Conservation (phyloP, 192 early-diverging fungal genomes). For the Cladochytrium replicatum region DNA sequence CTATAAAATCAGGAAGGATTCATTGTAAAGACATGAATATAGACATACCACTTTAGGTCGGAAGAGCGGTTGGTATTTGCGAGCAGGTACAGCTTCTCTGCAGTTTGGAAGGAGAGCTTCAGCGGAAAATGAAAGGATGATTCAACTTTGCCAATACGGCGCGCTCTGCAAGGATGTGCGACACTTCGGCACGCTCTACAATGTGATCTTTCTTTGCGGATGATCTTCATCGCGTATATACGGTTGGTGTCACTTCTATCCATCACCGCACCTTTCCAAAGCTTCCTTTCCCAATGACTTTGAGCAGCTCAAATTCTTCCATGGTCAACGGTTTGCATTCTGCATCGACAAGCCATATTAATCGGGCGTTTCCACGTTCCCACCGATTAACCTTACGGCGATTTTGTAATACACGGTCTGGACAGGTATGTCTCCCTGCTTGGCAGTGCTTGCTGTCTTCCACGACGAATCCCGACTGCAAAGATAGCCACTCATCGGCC, state of each 20-base stretch:
- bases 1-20: too few species aligned
- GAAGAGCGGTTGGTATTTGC: conserved; percentile 88
- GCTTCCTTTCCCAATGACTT: conserved; percentile 92
- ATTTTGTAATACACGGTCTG: too few species aligned
- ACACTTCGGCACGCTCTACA: conserved; percentile 83
- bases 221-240: conserved; percentile 96
- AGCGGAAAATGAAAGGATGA: conserved; percentile 55
- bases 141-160: conserved; percentile 82
- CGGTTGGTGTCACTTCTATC: conserved; percentile 41
- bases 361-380: too few species aligned
- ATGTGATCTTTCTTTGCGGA: conserved; percentile 91
- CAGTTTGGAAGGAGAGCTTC: conserved; percentile 61
- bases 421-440: too few species aligned
- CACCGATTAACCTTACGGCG: too few species aligned
- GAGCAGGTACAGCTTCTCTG: conserved; percentile 89
- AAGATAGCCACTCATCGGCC: too few species aligned
- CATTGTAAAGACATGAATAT: neutral
- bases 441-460: too few species aligned
- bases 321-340: conserved; percentile 63
- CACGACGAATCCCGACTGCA: too few species aligned
- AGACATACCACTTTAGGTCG: conserved; percentile 72
- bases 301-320: conserved; percentile 88
- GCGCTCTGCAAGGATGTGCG: conserved; percentile 88
- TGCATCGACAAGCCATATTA: too few species aligned
- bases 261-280: conserved; percentile 77